Conservation (phyloP, 768 basidiomycete species). For the Flagelloscypha sp. region DNA sequence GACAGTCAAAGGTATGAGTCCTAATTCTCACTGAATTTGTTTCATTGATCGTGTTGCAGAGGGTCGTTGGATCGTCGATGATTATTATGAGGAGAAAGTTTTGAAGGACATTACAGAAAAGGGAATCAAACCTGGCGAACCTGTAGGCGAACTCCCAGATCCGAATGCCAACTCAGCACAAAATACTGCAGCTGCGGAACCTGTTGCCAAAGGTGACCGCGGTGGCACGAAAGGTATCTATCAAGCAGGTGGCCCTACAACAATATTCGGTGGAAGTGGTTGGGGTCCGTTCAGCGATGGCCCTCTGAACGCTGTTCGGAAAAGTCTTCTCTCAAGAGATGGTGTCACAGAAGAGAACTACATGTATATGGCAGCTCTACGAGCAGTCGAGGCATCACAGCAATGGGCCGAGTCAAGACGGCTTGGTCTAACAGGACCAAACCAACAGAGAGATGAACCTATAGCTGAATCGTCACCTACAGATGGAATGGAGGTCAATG, state of each 20-base stretch:
- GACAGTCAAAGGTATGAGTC: constrained; percentile 66
- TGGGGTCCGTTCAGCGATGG: constrained; percentile 87
- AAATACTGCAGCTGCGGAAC: constrained; percentile 26
- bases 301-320: constrained; percentile 75
- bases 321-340: constrained; percentile 68
- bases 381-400: constrained; percentile 53
- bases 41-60: constrained; percentile 37
- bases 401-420: constrained; percentile 55
- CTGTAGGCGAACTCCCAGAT: constrained; percentile 76
- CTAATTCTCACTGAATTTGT: background rate
- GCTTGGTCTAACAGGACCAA: constrained; percentile 33
- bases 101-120: constrained; percentile 70
- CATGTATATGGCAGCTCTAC: constrained; percentile 75
- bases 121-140: constrained; percentile 76
- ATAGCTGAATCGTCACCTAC: constrained; percentile 18
- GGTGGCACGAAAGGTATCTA: constrained; percentile 64
- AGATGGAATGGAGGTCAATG: constrained; percentile 22
- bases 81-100: constrained; percentile 89
- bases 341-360: constrained; percentile 86
- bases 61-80: constrained; percentile 88
- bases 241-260: constrained; percentile 87
- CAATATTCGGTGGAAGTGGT: constrained; percentile 78
- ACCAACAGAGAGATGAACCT: constrained; percentile 19
- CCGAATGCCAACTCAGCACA: constrained; percentile 44
- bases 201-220: constrained; percentile 24